Percentiles rank a stretch among this genome's conserved stretches.
Evolutionary conservation across 2,329 filamentous ascomycete genomes (phyloP).

Genomic region (Helminthosporium solani): DNA sequence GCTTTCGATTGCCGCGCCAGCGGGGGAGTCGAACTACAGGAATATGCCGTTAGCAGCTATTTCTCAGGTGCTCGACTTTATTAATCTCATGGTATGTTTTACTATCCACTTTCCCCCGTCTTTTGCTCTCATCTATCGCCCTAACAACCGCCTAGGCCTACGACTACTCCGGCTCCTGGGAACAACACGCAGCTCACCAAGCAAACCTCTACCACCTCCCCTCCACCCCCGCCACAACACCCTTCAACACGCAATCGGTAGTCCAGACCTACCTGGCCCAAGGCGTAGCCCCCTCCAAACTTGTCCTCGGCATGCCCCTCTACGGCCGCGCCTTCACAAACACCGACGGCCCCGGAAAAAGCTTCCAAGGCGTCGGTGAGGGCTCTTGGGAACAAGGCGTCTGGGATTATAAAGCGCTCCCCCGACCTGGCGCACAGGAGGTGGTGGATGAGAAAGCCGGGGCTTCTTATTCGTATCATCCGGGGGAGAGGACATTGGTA

Average conservation of each 20-base stretch:
- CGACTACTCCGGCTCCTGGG: slow-evolving; percentile 75
- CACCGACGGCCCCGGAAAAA: slow-evolving; percentile 71
- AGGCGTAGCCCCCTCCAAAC: slow-evolving; percentile 65
- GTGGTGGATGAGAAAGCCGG: slow-evolving; percentile 61
- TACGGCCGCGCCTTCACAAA: slow-evolving; percentile 84
- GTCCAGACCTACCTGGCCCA: slow-evolving; percentile 67
- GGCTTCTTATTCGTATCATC: slow-evolving; percentile 78
- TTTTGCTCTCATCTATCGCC: not conserved
- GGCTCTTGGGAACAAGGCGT: slow-evolving; percentile 78
- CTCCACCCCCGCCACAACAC: slow-evolving; percentile 64
- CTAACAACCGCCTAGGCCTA: slow-evolving; percentile 39
- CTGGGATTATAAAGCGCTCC: slow-evolving; percentile 86
- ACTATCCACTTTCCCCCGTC: not conserved
- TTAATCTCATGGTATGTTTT: slow-evolving; percentile 49
- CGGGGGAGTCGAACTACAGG: slow-evolving; percentile 46
- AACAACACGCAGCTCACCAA: slow-evolving; percentile 69
- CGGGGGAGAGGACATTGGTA: slow-evolving; percentile 64
- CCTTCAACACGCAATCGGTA: slow-evolving; percentile 73
- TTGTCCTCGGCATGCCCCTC: slow-evolving; percentile 88
- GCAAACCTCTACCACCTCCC: slow-evolving; percentile 70
- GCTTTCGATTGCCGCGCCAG: slow-evolving; percentile 49
- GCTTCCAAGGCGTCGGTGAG: slow-evolving; percentile 70
- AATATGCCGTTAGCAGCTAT: slow-evolving; percentile 46
- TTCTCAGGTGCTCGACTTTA: slow-evolving; percentile 49
- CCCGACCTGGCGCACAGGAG: slow-evolving; percentile 66